Base-by-base conservation (phyloP, 2,329 filamentous ascomycete species). In the Colletotrichum viniferum region DNA sequence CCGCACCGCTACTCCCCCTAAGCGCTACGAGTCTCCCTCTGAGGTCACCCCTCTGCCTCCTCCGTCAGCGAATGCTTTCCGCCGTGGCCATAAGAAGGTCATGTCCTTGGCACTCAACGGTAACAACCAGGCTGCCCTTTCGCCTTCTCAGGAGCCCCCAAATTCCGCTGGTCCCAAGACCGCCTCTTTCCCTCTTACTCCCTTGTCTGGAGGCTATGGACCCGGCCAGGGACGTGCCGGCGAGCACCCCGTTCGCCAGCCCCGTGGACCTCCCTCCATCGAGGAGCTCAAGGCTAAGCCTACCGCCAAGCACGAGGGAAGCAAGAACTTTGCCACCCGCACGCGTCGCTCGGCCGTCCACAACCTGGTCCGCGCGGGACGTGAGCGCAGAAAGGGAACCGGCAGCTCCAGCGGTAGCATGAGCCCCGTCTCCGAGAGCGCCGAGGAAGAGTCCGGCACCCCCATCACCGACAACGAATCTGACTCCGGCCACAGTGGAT, bases 281-380 rank as follows among this genome's bases (percentile, higher is more conserved):
- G 97, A 99, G 79, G 97, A 99, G 86, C 92, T 99, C 76, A 92
- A 94, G 81, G 90, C 93, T 24, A 97, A 96, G 86, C 97, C 97
- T 2, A 98, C 96, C 10, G 93, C 95, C 79, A 98, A 96, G 87
- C 92, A 96, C 78, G 96, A 98, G 84, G 97, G 96, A 28, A 98
- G 96, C 92, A 93, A 98, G 91, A 99, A 99, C 88, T 99, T 99
- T 86, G 94, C 94, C 13, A 93, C 96, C 71, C 96, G 97, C 77
- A 96, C 97, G 81, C 95, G 97, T 76, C 95, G 96, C 78, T 96
- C 94, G 80, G 97, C 97, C 30, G 93, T 99, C 60, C 93, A 96
- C 87, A 98, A 96, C 82, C 91, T 99, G 65, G 95, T 98, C 77
- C 94, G 95, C 78, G 96, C 96, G 69, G 96, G 96, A 18, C 90